Evolutionary conservation across 1,284 basidiomycete species (phyloP).

Genomic region (Irpex lacteus): DNA sequence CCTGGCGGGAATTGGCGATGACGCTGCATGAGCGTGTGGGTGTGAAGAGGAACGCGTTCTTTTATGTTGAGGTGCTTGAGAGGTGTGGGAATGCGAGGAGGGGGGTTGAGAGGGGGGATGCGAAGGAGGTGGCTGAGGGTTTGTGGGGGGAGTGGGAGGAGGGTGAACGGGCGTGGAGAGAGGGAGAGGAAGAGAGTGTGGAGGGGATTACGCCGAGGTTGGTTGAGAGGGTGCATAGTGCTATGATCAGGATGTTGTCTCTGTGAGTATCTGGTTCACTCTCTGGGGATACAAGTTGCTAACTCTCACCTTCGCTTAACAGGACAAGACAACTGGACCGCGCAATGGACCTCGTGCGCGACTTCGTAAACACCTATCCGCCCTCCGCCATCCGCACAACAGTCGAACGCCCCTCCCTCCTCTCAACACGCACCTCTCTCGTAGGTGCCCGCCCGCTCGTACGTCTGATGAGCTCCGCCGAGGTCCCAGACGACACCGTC

Average conservation of each 20-base stretch:
- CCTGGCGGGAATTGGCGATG: slow-evolving; percentile 45
- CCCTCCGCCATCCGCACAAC: slow-evolving; percentile 41
- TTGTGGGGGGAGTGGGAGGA: slow-evolving; percentile 58
- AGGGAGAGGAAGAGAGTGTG: slow-evolving; percentile 10
- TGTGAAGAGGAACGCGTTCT: slow-evolving; percentile 48
- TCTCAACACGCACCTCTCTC: slow-evolving; percentile 55
- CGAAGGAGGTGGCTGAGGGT: slow-evolving; percentile 49
- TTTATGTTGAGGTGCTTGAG: slow-evolving; percentile 68
- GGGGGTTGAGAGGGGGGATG: slow-evolving; percentile 43
- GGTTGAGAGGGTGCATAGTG: slow-evolving; percentile 63
- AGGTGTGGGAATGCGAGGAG: slow-evolving; percentile 49
- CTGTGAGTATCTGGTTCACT: slow-evolving; percentile 43
- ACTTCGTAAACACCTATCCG: slow-evolving; percentile 60
- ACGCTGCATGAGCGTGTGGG: slow-evolving; percentile 43
- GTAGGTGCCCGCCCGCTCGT: slow-evolving; percentile 56
- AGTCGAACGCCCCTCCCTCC: slow-evolving; percentile 39
- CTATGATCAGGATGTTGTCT: slow-evolving; percentile 60
- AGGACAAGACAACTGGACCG: slow-evolving; percentile 52
- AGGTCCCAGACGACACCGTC: slow-evolving; percentile 64
- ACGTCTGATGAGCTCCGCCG: slow-evolving; percentile 50
- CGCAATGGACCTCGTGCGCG: slow-evolving; percentile 51
- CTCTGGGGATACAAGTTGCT: slow-evolving; percentile 4
- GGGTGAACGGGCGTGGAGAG: slow-evolving; percentile 36
- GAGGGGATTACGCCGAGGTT: slow-evolving; percentile 41
- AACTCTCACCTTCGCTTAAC: background rate